Evolutionary conservation across 2,329 filamentous ascomycete genomes (phyloP), one percentile per base, ranked within the genome.

Genomic region (Xylariaceae sp.): DNA sequence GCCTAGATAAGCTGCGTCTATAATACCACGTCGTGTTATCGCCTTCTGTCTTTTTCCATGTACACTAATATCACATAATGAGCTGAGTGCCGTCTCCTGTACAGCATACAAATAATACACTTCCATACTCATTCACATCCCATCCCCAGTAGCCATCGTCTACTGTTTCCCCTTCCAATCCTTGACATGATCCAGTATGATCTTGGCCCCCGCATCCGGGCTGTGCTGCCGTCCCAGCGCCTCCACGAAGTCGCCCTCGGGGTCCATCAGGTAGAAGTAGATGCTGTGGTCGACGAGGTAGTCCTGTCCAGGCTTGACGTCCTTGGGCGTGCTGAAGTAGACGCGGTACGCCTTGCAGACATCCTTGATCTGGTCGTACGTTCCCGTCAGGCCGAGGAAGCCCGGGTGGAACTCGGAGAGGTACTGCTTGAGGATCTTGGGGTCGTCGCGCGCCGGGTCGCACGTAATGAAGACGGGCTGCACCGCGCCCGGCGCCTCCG

Each of bases 191-290:
- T 86, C 83, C 45, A 85, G 66, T 41, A 98, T 96, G 43, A 96
- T 72, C 66, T 82, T 83, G 6, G 90, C 87, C 1, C 84, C 93
- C 57, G 88, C 79, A 48, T 93, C 84, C 1, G 91, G 88, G 32
- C 88, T 95, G 67, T 97, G 90, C 68, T 98, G 93, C 48, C 93
- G 76, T 15, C 93, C 93, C 59, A 98, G 83, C 11, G 90, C 94
- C 71, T 98, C 94, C 19, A 98, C 91, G 65, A 98, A 98, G 64
- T 98, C 90, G 16, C 91, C 91, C 55, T 97, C 90, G 0, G 93
- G 93, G 64, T 97, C 93, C 93, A 98, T 98, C 53, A 98, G 70
- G 66, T 98, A 98, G 60, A 98, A 98, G 74, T 98, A 98, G 55
- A 98, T 98, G 65, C 89, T 96, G 71, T 98, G 93, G 65, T 98